Base-by-base conservation (phyloP, 352 stramenopile species). In the Phytophthora lateralis region DNA sequence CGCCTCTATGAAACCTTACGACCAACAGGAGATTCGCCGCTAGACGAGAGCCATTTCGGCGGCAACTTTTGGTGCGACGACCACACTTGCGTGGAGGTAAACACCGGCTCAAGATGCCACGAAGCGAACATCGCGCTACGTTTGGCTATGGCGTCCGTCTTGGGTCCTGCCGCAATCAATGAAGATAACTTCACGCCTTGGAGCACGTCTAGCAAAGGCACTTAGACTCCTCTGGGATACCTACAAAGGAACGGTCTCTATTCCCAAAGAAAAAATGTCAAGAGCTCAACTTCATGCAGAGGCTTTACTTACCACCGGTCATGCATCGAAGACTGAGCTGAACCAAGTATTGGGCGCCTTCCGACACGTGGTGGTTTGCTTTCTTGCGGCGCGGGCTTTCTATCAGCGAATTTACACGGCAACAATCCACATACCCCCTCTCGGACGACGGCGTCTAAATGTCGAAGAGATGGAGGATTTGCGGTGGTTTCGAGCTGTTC, bases 1-100 rank as follows among this genome's bases (percentile, higher is more conserved):
- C 30, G 10, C 6, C 30, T 3, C 2, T 35, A 41, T 11, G 34
- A 41, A 41, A 17, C 34, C 2, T n/a, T 11, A 6, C 12, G 15
- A 15, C 34, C 34, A 1, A 41, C 14, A 41, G 34, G 11, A n/a
- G 11, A 6, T 4, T 41, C 34, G 14, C 9, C 12, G 34, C 8
- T 41, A 6, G 34, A 41, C 11, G 34, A 17, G 15, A 15, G 34
- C 17, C 34, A 11, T 11, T 71, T 63, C 39, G 12, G 3, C 7
- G 63, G 45, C 11, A 66, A 62, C n/a, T 49, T 59, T 0, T 73
- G 65, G 59, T 69, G 65, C 17, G 58, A 73, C 17, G 58, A 68
- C n/a, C 64, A 73, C 39, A 66, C 27, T 1, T 66, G 49, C 11
- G 50, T 63, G 6, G 58, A 73, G 37, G 18, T 60, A 0, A 59